These are phyloP conservation scores for Syzygium aromaticum DNA, from an alignment of 345 rosid genomes.

Conservation along the genomic window DNA sequence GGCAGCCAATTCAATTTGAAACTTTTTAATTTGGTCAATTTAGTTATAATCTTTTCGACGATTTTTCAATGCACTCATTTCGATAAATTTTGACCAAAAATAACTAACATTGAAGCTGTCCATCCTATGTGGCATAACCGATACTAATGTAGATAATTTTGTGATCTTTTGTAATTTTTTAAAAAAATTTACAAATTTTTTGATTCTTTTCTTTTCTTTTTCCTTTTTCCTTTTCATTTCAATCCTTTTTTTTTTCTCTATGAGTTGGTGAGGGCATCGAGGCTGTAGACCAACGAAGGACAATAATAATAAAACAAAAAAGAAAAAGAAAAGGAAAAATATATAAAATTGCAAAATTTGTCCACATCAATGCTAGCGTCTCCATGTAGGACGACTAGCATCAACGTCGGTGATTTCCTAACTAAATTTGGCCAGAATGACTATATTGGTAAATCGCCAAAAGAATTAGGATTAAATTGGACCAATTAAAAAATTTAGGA, in stretches of 20 bases:
- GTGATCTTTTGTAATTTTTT: no score
- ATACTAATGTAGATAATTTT: neutral
- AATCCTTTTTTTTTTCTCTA: no score
- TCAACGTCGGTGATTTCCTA: neutral
- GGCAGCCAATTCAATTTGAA: neutral
- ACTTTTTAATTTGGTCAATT: neutral
- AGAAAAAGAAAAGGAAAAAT: neutral
- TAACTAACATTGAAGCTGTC: neutral
- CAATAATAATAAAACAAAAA: no score
- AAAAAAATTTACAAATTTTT: no score
- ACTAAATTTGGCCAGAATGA: neutral
- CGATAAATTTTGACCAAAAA: no score
- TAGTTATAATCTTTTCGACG: neutral
- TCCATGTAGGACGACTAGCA: accelerated
- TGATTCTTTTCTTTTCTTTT: no score
- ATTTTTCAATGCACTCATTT: neutral
- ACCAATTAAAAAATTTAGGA: neutral
- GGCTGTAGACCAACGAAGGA: no score
- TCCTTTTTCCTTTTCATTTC: neutral
- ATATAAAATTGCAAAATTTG: neutral
- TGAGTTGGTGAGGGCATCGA: no score
- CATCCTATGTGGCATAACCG: neutral
- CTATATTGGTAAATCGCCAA: neutral
- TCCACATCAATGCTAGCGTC: neutral
- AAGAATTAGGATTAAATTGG: neutral